Evolutionary conservation across 1,139 yeast species (phyloP), one percentile per base, ranked within the genome.

Genomic region (Arxiozyma telluris): DNA sequence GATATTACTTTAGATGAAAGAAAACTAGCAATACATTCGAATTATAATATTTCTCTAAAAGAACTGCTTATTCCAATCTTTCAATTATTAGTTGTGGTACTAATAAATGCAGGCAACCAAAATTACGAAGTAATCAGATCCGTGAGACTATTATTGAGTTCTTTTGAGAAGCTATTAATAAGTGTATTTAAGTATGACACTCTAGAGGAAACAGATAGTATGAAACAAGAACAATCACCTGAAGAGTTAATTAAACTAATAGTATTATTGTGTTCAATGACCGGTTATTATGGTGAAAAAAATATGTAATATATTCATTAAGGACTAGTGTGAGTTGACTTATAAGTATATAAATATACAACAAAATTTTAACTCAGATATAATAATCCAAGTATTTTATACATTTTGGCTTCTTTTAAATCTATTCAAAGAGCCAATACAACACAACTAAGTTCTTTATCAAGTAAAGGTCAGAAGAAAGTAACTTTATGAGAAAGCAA

Each of bases 51-150:
- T 6, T 82, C 89, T 0, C 75, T 80, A 54, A 83, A 82, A 64
- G 96, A 87, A 57, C 72, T 88, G 21, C 74, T 87, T 48, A 77
- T 84, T n/a, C 95, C 96, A 0, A 75, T 85, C 3, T 86, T 89
- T 70, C 96, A 88, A 62, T 73, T 89, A 52, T 75, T 88, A 1
- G 71, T 83, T 15, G 83, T 95, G 0, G 74, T 87, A 7, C 72
- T 86, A 11, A 72, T 89, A 25, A 80, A 96, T 2, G 80, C 87
- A 77, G 96, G 96, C 0, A 84, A 93, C 3, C 83, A 84, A 52
- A 88, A 89, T 66, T 78, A 76, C 56, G 78, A 81, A 1, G 83
- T 85, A n/a, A 75, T 82, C 22, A 67, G 71, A 4, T 83, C 80
- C 61, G 83, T 83, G 0, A 75, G 73, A 55, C 74, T 71, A 8